Evolutionary conservation across 106 monocot genomes (phyloP), one percentile per base, ranked within the genome.

Genomic region (Agapanthus africanus): DNA sequence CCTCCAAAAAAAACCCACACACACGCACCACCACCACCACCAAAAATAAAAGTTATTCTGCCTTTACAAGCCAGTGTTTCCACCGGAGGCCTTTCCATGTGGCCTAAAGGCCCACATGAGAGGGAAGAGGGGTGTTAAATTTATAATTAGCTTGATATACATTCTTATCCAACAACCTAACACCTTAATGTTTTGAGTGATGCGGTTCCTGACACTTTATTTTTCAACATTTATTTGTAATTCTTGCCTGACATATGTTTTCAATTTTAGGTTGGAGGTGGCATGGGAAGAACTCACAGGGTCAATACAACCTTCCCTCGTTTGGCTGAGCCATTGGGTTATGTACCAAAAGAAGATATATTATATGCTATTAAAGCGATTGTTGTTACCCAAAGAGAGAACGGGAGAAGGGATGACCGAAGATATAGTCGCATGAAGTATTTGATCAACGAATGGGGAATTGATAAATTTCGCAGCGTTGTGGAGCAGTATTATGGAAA

Each of bases 311-410:
- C 99, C 18, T 99, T 99, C 50, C 87, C 99, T 62, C 87, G 93
- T 22, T 50, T 99, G 6, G 90, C 70, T 26, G 99, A 99, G 47
- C 87, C 87, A 32, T 75, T 99, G 61, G 99, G 99, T 19, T 99
- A 99, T 80, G 93, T 93, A 14, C 90, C 93, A 28, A 99, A 99
- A 73, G 86, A 92, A 77, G 99, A 99, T 70, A 99, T 93, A 66
- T 67, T 99, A 34, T 99, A 93, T 79, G 99, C 81, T 65, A 69
- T 99, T 60, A 99, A 99, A 80, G 90, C 99, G 46, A 93, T 99
- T 77, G 87, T 99, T 76, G 87, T 90, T 42, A 93, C 90, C 40
- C 90, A 99, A 68, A 82, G 99, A 73, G 93, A 99, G 65, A 82
- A 93, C 68, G 93, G 90, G 26, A 90, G 93, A 63, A 82, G 92